These are phyloP conservation scores for Acidomyces sp. DNA, from an alignment of 495 filamentous ascomycete genomes.

Conservation along the genomic window DNA sequence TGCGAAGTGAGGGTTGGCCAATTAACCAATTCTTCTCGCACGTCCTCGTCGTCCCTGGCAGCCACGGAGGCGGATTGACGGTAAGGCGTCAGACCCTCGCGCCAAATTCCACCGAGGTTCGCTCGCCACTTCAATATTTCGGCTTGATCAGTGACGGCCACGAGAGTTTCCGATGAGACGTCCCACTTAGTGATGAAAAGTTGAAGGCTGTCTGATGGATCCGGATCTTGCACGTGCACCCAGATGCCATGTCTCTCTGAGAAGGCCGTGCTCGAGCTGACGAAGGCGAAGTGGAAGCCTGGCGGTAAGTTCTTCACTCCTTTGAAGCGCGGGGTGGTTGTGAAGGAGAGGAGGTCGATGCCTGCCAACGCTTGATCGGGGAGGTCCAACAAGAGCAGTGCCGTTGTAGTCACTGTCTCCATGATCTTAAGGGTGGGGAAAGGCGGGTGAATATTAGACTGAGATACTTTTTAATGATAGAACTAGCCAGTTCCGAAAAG, in stretches of 20 bases:
- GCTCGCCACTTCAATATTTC: constrained; percentile 28
- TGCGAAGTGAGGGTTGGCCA: constrained; percentile 37
- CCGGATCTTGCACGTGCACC: constrained; percentile 33
- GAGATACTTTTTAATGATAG: too few species aligned
- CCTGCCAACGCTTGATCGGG: constrained; percentile 25
- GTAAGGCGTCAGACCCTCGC: constrained; percentile 32
- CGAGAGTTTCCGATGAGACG: constrained; percentile 25
- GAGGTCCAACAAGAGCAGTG: constrained; percentile 27
- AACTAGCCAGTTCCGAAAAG: too few species aligned
- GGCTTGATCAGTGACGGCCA: constrained; percentile 21
- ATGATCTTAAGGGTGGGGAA: too few species aligned
- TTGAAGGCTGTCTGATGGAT: constrained; percentile 21
- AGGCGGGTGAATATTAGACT: too few species aligned
- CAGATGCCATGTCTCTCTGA: constrained; percentile 50
- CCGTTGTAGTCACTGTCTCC: constrained; percentile 10
- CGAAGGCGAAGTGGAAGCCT: constrained; percentile 47
- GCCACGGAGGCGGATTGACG: constrained; percentile 21
- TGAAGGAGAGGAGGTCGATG: constrained; percentile 34
- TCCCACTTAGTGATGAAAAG: constrained; percentile 48
- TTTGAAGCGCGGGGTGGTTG: constrained; percentile 34
- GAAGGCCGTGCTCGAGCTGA: constrained; percentile 32
- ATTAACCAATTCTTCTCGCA: constrained; percentile 24
- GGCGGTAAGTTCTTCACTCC: constrained; percentile 49
- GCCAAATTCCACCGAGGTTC: constrained; percentile 34
- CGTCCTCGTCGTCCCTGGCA: constrained; percentile 9